phyloP scores from a whole-genome alignment of 345 rosid genomes.

The Gossypium australe region DNA sequence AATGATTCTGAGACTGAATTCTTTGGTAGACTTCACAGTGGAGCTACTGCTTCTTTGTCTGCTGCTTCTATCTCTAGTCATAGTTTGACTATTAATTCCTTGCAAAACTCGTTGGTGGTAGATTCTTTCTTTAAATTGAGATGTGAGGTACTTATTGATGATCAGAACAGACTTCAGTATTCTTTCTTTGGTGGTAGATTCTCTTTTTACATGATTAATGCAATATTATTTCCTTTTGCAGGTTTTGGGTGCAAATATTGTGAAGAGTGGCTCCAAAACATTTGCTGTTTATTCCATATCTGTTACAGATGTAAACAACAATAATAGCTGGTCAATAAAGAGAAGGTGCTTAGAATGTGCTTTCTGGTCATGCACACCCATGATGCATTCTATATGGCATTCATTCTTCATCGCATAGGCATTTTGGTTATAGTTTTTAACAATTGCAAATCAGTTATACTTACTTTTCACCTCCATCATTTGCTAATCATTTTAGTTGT shows the following conservation, averaged over 20 bases:
- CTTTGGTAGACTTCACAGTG: conserved; percentile 56
- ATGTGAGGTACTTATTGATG: conserved; percentile 72
- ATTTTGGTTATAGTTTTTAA: neutral
- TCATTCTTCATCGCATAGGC: neutral
- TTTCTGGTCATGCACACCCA: conserved; percentile 16
- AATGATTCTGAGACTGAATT: conserved; percentile 70
- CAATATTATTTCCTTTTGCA: conserved; percentile 36
- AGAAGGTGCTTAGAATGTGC: conserved; percentile 58
- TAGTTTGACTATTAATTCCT: conserved; percentile 32
- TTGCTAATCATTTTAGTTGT: conserved; percentile 13
- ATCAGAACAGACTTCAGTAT: conserved; percentile 1
- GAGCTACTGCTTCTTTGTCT: conserved; percentile 69
- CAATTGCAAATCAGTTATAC: neutral
- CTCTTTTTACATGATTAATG: conserved; percentile 10
- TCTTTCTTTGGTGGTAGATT: neutral
- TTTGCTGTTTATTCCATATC: conserved; percentile 93
- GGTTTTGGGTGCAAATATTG: conserved; percentile 98
- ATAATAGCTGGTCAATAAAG: conserved; percentile 93
- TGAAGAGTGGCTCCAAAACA: conserved; percentile 77
- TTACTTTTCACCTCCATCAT: conserved; percentile 1
- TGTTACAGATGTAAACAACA: conserved; percentile 75
- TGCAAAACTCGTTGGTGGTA: conserved; percentile 52
- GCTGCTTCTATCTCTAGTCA: conserved; percentile 33
- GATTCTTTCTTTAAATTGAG: conserved; percentile 80
- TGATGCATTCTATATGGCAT: neutral